Evolutionary conservation across 2,329 filamentous ascomycete genomes (phyloP), one percentile per base, ranked within the genome.

Genomic region (Trichoderma atroviride): DNA sequence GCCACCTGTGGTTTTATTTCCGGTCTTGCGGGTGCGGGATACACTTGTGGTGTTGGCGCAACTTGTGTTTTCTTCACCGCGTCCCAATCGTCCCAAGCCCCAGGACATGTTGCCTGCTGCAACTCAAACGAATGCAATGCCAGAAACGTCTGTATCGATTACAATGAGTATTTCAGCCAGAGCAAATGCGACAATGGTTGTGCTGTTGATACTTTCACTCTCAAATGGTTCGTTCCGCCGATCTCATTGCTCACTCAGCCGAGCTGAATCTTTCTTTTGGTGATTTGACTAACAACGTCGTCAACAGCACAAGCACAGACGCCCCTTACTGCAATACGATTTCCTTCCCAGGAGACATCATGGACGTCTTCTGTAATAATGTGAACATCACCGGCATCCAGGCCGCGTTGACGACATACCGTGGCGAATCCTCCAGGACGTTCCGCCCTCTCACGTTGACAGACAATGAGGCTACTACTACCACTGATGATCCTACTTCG

Each of bases 1-100:
- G 84, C 84, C 70, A 85, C 82, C 0, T 87, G 85, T 70, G 85
- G 85, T 71, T 87, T 79, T 73, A 75, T 86, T 50, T 79, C 78
- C 35, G 84, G 81, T 37, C 77, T 76, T 33, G 67, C 78, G 14
- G 82, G 77, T 24, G 80, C 78, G 2, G 77, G 77, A 4, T 84
- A 80, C 72, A 81, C 77, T 14, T 86, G 84, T 71, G 74, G 73
- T 16, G 71, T 60, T 22, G 71, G 70, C 29, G 74, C 73, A 40
- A 79, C 75, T 22, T 86, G 84, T 63, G 80, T 81, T 43, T 78
- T 86, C 63, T 75, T 82, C 59, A 79, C 80, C 1, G 72, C 79
- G 5, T 70, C 75, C 4, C 63, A 71, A 4, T 71, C 79, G 5
- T 70, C 75, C 4, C 63, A 71, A 4, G 71, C 69, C 14, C 66